These are phyloP conservation scores for Cruciata laevipes DNA, from an alignment of 257 asterid genomes.

Conservation along the genomic window DNA sequence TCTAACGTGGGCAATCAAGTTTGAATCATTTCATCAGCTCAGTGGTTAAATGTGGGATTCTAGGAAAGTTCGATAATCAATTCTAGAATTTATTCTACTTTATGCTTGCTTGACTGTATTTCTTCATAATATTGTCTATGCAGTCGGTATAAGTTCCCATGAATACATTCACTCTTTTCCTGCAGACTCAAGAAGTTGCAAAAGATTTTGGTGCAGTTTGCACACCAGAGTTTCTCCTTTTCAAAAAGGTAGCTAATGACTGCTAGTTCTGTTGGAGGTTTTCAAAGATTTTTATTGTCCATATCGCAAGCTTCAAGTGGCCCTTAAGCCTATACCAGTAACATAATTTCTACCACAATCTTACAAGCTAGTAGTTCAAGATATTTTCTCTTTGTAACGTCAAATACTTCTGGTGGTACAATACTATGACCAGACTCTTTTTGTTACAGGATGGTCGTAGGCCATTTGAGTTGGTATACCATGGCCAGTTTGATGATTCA, in stretches of 20 bases:
- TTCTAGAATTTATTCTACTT: too few relatives aligned
- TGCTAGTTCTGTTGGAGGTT: neutral
- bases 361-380: neutral
- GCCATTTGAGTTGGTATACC: constrained; percentile 91
- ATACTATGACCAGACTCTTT: neutral
- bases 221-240: constrained; percentile 90
- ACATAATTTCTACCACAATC: neutral
- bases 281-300: neutral
- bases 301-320: neutral
- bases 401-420: neutral
- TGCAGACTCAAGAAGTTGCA: constrained; percentile 81
- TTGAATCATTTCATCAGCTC: too few relatives aligned
- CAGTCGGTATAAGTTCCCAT: neutral
- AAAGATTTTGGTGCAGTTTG: constrained; percentile 90
- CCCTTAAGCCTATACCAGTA: neutral
- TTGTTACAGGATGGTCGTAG: constrained; percentile 74
- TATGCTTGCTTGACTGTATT: neutral
- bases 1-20: too few relatives aligned
- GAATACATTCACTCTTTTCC: constrained; percentile 13
- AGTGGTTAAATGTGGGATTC: too few relatives aligned
- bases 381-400: neutral
- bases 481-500: constrained; percentile 92
- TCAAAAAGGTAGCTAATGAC: constrained; percentile 60
- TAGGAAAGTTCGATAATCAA: too few relatives aligned
- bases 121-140: neutral